Base-by-base conservation (phyloP, 768 basidiomycete genomes). In the Tulasnella sp. region DNA sequence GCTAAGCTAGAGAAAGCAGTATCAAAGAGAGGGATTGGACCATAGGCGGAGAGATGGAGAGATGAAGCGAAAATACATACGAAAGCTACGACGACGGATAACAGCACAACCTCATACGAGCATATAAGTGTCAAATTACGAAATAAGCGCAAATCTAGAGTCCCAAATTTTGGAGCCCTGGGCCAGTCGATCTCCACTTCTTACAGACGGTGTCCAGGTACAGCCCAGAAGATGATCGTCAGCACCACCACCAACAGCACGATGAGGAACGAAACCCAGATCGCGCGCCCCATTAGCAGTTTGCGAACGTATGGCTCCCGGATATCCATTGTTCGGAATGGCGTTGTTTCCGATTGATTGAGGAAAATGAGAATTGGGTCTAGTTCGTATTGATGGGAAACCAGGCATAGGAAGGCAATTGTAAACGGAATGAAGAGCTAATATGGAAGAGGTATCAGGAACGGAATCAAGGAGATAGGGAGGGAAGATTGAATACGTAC, bases 321-420 rank as follows among this genome's bases (percentile, higher is more conserved):
- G 79, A 99, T 96, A 64, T 89, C 90, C 77, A 99, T 93, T 7
- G 95, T 96, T 80, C 94, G 92, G 91, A 99, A 99, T 2, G 97
- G 97, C 16, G 96, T 98, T 58, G 97, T 98, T 86, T 99, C 98
- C 69, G 96, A 97, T 85, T 95, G 94, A 81, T 92, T 92, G 84
- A 98, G 87, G 87, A 99, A 95, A 82, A 98, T 94, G 83, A 99
- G 92, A 84, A 99, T 88, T 16, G 98, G 98, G 85, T 98, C 97
- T 77, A 99, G 92, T 86, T 98, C 96, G 87, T 99, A 99, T 86
- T 97, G 96, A 84, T 98, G 95, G 22, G 97, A 96, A 80, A 99
- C 89, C 82, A 99, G 92, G 88, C 94, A 94, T 83, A 98, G 92
- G 84, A 94, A 87, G 78, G 97, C 95, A 83, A 99, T 85, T 31